Conservation (phyloP, 2,329 filamentous ascomycete genomes). For the Teratosphaeria zuluensis region DNA sequence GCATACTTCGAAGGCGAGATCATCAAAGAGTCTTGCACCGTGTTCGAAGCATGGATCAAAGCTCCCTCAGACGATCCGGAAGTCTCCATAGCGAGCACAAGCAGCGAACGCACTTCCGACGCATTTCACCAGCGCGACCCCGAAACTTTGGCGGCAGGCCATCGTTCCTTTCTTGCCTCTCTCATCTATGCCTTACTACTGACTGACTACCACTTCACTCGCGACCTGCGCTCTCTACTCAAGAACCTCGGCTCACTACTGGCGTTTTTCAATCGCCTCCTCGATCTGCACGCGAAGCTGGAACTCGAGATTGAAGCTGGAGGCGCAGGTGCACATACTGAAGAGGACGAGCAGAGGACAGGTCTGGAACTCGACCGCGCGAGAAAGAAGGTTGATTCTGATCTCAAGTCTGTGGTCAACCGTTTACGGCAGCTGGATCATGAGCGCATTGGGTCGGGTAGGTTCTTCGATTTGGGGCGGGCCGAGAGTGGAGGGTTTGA, state of each 20-base stretch:
- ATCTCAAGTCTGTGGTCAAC: conserved; percentile 53
- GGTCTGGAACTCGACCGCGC: conserved; percentile 54
- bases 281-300: conserved; percentile 64
- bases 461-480: conserved; percentile 14
- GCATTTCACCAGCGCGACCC: conserved; percentile 57
- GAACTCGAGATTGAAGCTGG: conserved; percentile 76
- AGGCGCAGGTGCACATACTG: conserved; percentile 44
- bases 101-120: background rate
- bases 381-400: conserved; percentile 54
- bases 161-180: conserved; percentile 63
- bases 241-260: conserved; percentile 73
- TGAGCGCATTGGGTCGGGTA: conserved; percentile 28
- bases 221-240: conserved; percentile 56
- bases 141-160: conserved; percentile 71
- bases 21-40: conserved; percentile 68
- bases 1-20: conserved; percentile 86
- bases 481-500: conserved; percentile 43
- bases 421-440: conserved; percentile 52
- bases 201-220: conserved; percentile 53
- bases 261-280: conserved; percentile 64
- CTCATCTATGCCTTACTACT: conserved; percentile 59
- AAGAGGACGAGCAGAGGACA: conserved; percentile 62
- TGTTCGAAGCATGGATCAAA: conserved; percentile 61
- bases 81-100: background rate
- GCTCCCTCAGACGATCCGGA: conserved; percentile 6